These are phyloP conservation scores for Phlyctochytrium planicorne DNA, from an alignment of 192 early-diverging fungal genomes.

Conservation along the genomic window DNA sequence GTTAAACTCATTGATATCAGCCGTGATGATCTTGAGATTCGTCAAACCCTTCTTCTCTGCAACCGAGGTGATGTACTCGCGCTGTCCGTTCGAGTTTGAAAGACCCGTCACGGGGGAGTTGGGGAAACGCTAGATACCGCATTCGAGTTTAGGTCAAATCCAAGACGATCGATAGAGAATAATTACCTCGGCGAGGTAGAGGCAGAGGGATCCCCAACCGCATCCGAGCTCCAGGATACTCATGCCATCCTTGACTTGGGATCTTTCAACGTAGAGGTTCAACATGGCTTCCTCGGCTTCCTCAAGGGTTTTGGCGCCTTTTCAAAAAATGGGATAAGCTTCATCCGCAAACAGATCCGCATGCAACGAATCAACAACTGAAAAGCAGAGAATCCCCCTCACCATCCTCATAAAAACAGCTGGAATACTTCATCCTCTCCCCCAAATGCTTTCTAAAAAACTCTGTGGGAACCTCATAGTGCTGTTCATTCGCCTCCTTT, in stretches of 20 bases:
- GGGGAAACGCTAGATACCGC: constrained; percentile 59
- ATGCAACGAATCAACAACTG: constrained; percentile 4
- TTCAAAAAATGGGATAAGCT: background rate
- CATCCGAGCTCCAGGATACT: constrained; percentile 62
- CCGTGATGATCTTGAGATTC: constrained; percentile 58
- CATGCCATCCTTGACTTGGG: constrained; percentile 55
- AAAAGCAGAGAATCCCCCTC: no score
- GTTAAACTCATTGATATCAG: constrained; percentile 52
- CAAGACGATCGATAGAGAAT: background rate
- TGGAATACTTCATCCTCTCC: constrained; percentile 59
- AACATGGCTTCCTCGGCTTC: constrained; percentile 64
- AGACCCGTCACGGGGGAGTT: constrained; percentile 52
- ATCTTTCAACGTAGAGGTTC: constrained; percentile 52
- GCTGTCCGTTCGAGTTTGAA: constrained; percentile 61
- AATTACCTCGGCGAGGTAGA: constrained; percentile 57
- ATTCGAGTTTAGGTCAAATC: constrained; percentile 10
- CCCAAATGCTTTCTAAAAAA: constrained; percentile 56
- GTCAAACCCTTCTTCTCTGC: constrained; percentile 41
- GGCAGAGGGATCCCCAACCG: constrained; percentile 61
- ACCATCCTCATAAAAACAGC: constrained; percentile 54
- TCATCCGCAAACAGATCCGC: background rate
- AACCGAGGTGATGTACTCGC: constrained; percentile 44
- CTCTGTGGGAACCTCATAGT: constrained; percentile 65
- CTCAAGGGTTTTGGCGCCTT: constrained; percentile 26
- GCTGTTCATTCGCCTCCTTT: constrained; percentile 70